Base-by-base conservation (phyloP, 805 yeast species). In the Cephaloascus fragrans region DNA sequence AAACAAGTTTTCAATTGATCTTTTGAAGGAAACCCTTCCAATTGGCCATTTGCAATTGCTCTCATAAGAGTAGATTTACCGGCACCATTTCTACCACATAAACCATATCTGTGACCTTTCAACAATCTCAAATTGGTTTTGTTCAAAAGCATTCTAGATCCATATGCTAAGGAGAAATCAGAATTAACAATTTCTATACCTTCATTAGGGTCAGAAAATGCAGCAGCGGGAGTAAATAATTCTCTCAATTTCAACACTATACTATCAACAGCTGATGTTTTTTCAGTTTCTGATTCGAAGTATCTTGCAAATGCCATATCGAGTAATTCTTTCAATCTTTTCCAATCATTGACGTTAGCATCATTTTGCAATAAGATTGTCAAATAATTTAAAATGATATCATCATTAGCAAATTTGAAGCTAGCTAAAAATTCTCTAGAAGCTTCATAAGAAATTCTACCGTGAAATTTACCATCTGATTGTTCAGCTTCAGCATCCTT, bases 51-150 rank as follows among this genome's bases (percentile, higher is more conserved):
- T 40, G 96, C 87, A 53, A 90, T 93, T 23, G 97, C 82, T 62
- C 97, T 78, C 97, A 90, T 88, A 53, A 90, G 71, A 14, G 98
- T 90, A 12, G 97, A 88, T 64, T 90, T 90, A 69, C 98, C 98
- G 43, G 96, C 97, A 74, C 98, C 98, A 59, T 90, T 90, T 66
- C 97, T 75, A 58, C 98, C 98, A 72, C 96, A 87, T 44, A 90
- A 73, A 70, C 98, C 98, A 56, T 90, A 90, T 64, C 98, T 77
- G 65, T 86, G 97, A 52, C 97, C 97, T 67, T 89, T 87, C 50
- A 85, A 69, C 45, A 90, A 73, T 56, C 95, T 77, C 57, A 90
- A 68, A 44, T 74, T 84, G 36, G 98, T 88, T 67, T 93, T 93
- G 73, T 89, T 90, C 51, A 90, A 70, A 50, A 93, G 74, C 97